Percentiles rank a stretch among this genome's conserved stretches.
Evolutionary conservation across 192 early-diverging fungal genomes (phyloP).

Genomic region (Linnemannia zychae): DNA sequence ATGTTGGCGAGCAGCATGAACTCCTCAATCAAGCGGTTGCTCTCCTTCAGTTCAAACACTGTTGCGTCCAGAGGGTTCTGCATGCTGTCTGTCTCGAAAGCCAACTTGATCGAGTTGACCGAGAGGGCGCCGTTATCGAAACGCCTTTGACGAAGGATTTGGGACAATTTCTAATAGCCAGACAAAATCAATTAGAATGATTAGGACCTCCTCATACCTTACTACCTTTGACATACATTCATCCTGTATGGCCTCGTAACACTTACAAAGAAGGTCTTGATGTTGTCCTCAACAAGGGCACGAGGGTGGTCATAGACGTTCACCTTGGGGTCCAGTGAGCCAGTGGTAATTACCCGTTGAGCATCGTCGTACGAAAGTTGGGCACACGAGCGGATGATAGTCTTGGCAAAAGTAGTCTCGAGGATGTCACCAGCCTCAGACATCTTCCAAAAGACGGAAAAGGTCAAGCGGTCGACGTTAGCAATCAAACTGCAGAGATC

Average conservation of each 20-base stretch:
- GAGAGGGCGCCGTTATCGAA: constrained; percentile 88
- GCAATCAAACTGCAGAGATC: constrained; percentile 93
- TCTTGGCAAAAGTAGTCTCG: constrained; percentile 86
- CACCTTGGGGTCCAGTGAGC: constrained; percentile 60
- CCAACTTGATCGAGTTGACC: constrained; percentile 88
- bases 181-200: not conserved
- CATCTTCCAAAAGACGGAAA: constrained; percentile 98
- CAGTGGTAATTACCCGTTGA: constrained; percentile 84
- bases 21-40: constrained; percentile 94
- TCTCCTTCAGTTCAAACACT: constrained; percentile 89
- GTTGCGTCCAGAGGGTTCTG: constrained; percentile 88
- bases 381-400: constrained; percentile 91
- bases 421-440: constrained; percentile 85
- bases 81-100: constrained; percentile 89
- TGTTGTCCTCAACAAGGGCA: constrained; percentile 49
- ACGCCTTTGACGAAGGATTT: constrained; percentile 78
- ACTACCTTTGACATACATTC: not conserved
- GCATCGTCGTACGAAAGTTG: constrained; percentile 95
- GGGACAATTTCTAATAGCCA: constrained; percentile 70
- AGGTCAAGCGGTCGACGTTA: constrained; percentile 88
- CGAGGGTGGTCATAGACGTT: constrained; percentile 52
- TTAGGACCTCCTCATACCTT: not conserved
- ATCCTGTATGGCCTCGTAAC: not conserved
- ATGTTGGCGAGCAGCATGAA: constrained; percentile 98
- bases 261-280: constrained; percentile 62